These are phyloP conservation scores for Alternaria gaisen DNA, from an alignment of 2,329 filamentous ascomycete genomes.

Conservation along the genomic window DNA sequence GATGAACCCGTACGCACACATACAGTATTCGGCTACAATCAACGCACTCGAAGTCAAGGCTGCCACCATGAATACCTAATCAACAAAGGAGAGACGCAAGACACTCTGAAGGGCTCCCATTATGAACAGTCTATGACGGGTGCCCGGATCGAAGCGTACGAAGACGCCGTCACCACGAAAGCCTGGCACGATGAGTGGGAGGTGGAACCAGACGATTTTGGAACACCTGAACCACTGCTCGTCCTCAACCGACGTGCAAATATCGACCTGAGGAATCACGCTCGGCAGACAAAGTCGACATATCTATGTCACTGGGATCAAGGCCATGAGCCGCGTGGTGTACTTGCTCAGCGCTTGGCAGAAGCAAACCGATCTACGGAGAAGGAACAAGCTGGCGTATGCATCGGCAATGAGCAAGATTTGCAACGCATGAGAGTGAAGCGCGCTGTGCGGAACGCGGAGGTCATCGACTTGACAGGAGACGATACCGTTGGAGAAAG, in stretches of 20 bases:
- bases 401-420: not conserved
- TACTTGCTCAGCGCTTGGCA: slow-evolving; percentile 6
- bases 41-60: not conserved
- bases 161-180: slow-evolving; percentile 1
- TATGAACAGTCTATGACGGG: not conserved
- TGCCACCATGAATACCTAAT: not conserved
- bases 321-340: slow-evolving; percentile 13
- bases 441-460: not conserved
- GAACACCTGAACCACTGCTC: not conserved
- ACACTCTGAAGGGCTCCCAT: not conserved
- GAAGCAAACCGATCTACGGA: not conserved
- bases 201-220: slow-evolving; percentile 2
- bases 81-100: not conserved
- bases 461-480: slow-evolving; percentile 12
- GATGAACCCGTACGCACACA: not conserved
- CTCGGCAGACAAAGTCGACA: not conserved
- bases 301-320: slow-evolving; percentile 14
- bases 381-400: not conserved
- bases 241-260: slow-evolving; percentile 11
- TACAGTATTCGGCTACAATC: not conserved
- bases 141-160: not conserved
- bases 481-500: not conserved
- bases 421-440: slow-evolving; percentile 6
- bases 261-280: slow-evolving; percentile 12
- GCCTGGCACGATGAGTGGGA: slow-evolving; percentile 18